These are phyloP conservation scores for Geosmithia flava DNA, from an alignment of 2,329 filamentous ascomycete genomes.

Conservation along the genomic window DNA sequence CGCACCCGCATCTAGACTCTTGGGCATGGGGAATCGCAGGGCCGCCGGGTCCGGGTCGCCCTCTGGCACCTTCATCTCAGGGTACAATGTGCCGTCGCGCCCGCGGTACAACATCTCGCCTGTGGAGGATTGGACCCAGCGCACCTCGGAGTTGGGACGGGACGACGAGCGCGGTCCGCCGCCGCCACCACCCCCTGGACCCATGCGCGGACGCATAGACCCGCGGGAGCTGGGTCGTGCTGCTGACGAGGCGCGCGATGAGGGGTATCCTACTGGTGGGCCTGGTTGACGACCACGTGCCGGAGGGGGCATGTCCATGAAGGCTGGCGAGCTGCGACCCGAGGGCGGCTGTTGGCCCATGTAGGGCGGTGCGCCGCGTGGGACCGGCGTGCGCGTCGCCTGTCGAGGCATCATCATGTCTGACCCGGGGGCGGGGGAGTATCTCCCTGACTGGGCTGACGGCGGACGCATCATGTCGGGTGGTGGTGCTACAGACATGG, in stretches of 20 bases:
- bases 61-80: slow-evolving; percentile 21
- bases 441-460: background rate
- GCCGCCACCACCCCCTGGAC: background rate
- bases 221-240: slow-evolving; percentile 2
- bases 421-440: slow-evolving; percentile 1
- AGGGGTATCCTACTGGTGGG: background rate
- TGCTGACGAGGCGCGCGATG: slow-evolving; percentile 3
- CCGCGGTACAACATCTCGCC: slow-evolving; percentile 21
- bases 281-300: background rate
- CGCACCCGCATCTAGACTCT: slow-evolving; percentile 9
- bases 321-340: background rate
- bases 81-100: slow-evolving; percentile 25
- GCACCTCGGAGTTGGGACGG: slow-evolving; percentile 7
- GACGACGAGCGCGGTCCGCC: background rate
- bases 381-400: background rate
- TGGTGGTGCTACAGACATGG: slow-evolving; percentile 7
- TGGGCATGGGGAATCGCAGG: slow-evolving; percentile 22
- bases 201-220: background rate
- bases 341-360: background rate
- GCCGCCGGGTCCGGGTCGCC: slow-evolving; percentile 21
- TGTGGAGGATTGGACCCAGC: slow-evolving; percentile 18
- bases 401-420: too few species aligned
- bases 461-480: background rate
- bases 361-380: background rate
- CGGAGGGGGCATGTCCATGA: background rate